Evolutionary conservation across 352 stramenopile species (phyloP), one percentile per base, ranked within the genome.

Genomic region (Pythium coloratum): DNA sequence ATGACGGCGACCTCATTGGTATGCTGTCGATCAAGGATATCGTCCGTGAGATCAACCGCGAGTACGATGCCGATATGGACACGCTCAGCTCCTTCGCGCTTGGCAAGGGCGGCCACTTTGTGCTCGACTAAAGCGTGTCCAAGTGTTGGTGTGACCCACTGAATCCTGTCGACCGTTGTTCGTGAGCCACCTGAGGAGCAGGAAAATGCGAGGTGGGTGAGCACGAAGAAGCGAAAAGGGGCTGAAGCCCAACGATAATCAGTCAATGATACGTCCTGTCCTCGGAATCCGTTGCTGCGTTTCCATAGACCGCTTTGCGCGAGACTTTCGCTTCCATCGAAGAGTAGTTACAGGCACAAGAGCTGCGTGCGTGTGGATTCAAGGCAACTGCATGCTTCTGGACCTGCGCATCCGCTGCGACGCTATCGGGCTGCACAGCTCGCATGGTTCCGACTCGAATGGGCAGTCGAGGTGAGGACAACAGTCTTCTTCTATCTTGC

Each of bases 21-120:
- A 92, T 98, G 88, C 86, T 98, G 76, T 92, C 97, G 26, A 96
- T 98, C 67, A 98, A 98, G 76, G 90, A 97, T 51, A 81, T 98
- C 14, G 84, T 98, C 62, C 86, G 86, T 42, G 86, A 94, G 70
- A 89, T 94, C 67, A 92, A 90, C 72, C 82, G 81, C 44, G 83
- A 92, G 69, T 78, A 92, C 59, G 73, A 91, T 62, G 84, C 82
- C 28, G 84, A 94, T 59, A 88, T 94, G 75, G 82, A 92, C 66
- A 91, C 86, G 53, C 76, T 94, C 33, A 90, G 81, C 64, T 88
- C 62, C 54, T 94, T 94, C 55, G 85, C 86, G 26, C 75, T 94
- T 36, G 86, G 86, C 40, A 82, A 77, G 55, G 86, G 84, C n/a
- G 86, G 86, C 28, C 84, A 94, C 65, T 94, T 94, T 33, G 84